Percentiles rank a stretch among this genome's conserved stretches.
Evolutionary conservation across 2,329 filamentous ascomycete species (phyloP).

Genomic region (Cladosporium sp.): DNA sequence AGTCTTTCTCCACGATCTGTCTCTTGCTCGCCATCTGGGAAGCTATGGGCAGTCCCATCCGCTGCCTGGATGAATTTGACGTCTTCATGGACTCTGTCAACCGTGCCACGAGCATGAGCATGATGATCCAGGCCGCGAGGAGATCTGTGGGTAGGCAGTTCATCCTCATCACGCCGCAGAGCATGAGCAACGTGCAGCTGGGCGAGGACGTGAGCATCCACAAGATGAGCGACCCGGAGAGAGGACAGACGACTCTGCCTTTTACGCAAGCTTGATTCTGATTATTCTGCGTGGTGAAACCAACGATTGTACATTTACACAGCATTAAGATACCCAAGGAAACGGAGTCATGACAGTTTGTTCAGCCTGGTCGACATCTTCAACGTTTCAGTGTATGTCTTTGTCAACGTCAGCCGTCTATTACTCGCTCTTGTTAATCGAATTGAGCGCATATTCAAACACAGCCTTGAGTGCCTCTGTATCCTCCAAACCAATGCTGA

Average conservation of each 20-base stretch:
- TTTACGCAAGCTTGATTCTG: background rate
- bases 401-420: too few species aligned
- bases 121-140: constrained; percentile 84
- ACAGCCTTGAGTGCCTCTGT: constrained; percentile 55
- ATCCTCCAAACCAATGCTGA: constrained; percentile 88
- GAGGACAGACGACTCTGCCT: constrained; percentile 27
- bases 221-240: constrained; percentile 31
- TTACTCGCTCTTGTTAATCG: constrained; percentile 29
- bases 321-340: too few species aligned
- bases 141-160: constrained; percentile 87
- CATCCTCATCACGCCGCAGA: constrained; percentile 91
- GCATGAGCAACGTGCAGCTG: constrained; percentile 56
- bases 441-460: constrained; percentile 65
- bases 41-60: constrained; percentile 90
- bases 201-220: constrained; percentile 71
- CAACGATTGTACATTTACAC: too few species aligned
- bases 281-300: background rate
- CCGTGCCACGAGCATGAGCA: constrained; percentile 81
- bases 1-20: constrained; percentile 96
- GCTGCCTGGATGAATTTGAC: constrained; percentile 95
- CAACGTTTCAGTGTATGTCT: too few species aligned
- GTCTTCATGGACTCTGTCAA: constrained; percentile 99
- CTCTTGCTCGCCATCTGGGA: constrained; percentile 91
- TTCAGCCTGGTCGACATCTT: too few species aligned
- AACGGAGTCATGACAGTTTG: too few species aligned